These are phyloP conservation scores for Alternaria viburni DNA, from an alignment of 2,329 filamentous ascomycete species.

Conservation along the genomic window DNA sequence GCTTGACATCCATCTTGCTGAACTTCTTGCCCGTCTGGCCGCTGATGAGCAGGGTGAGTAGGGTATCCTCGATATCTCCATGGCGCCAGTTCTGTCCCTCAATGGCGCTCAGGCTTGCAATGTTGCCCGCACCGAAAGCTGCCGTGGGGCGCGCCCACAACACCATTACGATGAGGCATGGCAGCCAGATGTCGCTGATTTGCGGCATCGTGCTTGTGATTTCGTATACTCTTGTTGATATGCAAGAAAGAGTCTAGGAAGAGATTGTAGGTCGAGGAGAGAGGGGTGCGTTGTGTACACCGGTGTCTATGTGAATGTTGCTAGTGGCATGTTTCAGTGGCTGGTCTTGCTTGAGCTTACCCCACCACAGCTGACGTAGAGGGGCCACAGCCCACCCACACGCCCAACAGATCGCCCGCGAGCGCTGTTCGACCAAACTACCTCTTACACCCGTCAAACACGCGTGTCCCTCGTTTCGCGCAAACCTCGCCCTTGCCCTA, in stretches of 20 bases:
- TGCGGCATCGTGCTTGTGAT: conserved; percentile 30
- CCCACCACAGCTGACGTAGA: background rate
- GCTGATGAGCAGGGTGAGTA: conserved; percentile 74
- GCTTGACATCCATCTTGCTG: conserved; percentile 83
- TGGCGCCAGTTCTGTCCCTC: conserved; percentile 78
- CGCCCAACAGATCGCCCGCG: background rate
- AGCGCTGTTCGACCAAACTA: background rate
- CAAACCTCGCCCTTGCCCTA: background rate
- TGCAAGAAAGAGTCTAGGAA: background rate
- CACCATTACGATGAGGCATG: conserved; percentile 59
- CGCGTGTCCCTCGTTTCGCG: background rate
- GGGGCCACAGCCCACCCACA: background rate
- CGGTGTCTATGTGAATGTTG: background rate
- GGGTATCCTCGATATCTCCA: conserved; percentile 86
- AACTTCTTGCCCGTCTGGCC: conserved; percentile 78
- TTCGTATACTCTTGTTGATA: conserved; percentile 6
- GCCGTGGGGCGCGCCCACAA: conserved; percentile 72
- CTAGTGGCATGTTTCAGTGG: background rate
- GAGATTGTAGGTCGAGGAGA: background rate
- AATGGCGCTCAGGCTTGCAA: conserved; percentile 78
- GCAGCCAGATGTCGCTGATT: conserved; percentile 46
- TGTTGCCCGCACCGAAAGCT: conserved; percentile 89
- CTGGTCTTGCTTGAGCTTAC: background rate
- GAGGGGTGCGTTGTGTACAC: background rate
- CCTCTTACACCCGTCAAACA: background rate